Evolutionary conservation across 768 basidiomycete genomes (phyloP), one percentile per base, ranked within the genome.

Genomic region (Sporobolomyces phaffii): DNA sequence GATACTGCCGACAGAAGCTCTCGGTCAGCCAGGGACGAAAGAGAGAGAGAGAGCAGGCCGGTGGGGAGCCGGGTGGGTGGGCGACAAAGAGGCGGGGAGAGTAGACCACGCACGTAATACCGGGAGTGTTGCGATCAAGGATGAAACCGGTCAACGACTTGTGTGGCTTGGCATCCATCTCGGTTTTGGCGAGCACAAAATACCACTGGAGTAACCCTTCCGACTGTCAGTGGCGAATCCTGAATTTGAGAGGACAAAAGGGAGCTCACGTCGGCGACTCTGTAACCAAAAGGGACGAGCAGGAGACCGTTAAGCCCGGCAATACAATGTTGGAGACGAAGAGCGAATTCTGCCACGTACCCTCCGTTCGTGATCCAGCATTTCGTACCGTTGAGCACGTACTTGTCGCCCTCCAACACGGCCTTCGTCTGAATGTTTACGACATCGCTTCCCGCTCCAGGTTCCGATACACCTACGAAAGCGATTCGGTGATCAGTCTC

Each of bases 161-260:
- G 50, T 74, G 76, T 5, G 77, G 67, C 28, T 77, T 71, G 5
- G 75, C 78, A 4, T 54, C 36, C 3, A 76, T 50, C 60, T 80
- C 78, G 20, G 77, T 79, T 15, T 76, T 75, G 24, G 79, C 79
- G 26, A 80, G 74, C 9, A 80, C 78, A 58, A 78, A 79, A 76
- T 77, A 78, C 78, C 79, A 80, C 72, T 79, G 77, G 36, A 31
- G 17, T 8, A 40, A 40, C n/a, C n/a, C 3, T 17, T 40, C 45
- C 38, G 43, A 11, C 18, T 7, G 10, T 34, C 5, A 31, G 24
- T 49, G 8, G 10, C 48, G 26, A 8, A 8, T 26, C 10, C 24
- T n/a, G 10, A 17, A 17, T 13, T 47, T 22, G 43, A 45, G 28
- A 6, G 56, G 10, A 43, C 34, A 29, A 38, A 29, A 18, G 10